Percentiles rank a stretch among this genome's conserved stretches.
Conservation (phyloP, 1,139 yeast species). For the Candida freyschussii region DNA sequence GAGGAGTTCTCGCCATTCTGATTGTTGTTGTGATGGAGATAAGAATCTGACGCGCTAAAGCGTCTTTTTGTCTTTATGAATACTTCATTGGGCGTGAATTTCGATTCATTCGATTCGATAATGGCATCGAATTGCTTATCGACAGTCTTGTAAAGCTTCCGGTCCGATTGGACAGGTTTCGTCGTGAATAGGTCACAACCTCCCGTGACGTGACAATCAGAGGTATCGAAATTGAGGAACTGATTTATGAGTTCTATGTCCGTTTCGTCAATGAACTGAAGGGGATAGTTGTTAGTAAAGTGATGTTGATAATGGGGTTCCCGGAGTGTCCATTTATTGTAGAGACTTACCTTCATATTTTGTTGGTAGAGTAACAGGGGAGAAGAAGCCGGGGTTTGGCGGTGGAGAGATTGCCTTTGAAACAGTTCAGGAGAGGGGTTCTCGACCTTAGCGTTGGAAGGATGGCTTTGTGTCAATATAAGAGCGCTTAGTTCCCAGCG, state of each 20-base stretch:
- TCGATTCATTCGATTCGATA: conserved; percentile 38
- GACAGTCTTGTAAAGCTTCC: conserved; percentile 80
- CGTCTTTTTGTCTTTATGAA: conserved; percentile 24
- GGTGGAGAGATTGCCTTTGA: too few species aligned
- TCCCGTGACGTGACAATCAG: conserved; percentile 85
- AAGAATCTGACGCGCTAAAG: conserved; percentile 22
- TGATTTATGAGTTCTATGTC: conserved; percentile 88
- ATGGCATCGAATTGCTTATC: conserved; percentile 74
- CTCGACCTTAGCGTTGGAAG: too few species aligned
- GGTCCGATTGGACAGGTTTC: conserved; percentile 85
- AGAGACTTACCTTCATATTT: conserved; percentile 4
- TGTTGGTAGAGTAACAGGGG: background rate
- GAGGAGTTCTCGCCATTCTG: conserved; percentile 9
- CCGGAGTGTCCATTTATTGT: background rate
- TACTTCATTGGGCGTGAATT: conserved; percentile 16
- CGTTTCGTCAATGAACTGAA: conserved; percentile 81
- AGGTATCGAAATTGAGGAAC: conserved; percentile 79
- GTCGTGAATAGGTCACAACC: conserved; percentile 94
- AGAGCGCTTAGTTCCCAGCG: too few species aligned
- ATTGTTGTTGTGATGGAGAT: conserved; percentile 7
- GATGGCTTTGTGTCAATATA: too few species aligned
- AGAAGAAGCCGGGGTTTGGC: conserved; percentile 1
- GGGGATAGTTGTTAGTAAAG: background rate
- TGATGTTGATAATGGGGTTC: background rate
- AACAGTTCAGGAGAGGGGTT: too few species aligned